Conservation (phyloP, 352 stramenopile species). For the Phytophthora chlamydospora region DNA sequence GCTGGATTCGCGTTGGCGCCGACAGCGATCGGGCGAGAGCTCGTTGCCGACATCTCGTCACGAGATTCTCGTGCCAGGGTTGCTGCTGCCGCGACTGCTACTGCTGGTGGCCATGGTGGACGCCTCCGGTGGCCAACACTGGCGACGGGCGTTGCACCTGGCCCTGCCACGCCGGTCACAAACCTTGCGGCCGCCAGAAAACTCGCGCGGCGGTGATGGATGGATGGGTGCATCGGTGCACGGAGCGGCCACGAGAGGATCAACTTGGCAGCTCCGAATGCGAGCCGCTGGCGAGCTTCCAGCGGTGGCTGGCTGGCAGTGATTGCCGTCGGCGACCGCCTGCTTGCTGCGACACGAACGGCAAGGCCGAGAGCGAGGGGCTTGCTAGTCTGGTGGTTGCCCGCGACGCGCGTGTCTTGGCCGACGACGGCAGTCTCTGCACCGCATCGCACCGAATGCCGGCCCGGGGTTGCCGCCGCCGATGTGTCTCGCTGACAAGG, state of each 20-base stretch:
- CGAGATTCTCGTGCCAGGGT: too few species aligned
- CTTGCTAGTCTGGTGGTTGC: constrained; percentile 23
- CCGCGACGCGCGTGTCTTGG: constrained; percentile 35
- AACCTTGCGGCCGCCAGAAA: constrained; percentile 2
- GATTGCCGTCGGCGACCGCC: not conserved
- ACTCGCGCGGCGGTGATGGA: constrained; percentile 2
- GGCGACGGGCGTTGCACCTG: constrained; percentile 19
- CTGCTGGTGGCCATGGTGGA: constrained; percentile 8
- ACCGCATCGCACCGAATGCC: constrained; percentile 10
- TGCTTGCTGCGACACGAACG: constrained; percentile 23
- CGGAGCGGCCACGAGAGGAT: constrained; percentile 13
- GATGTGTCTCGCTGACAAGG: constrained; percentile 24
- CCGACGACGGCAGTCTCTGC: constrained; percentile 25
- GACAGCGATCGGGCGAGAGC: constrained; percentile 22
- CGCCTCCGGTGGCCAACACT: not conserved
- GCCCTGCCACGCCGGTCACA: constrained; percentile 7
- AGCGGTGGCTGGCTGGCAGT: constrained; percentile 13
- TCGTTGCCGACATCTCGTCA: constrained; percentile 12
- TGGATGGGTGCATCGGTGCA: constrained; percentile 32
- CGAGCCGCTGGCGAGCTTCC: not conserved
- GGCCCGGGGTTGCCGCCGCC: not conserved
- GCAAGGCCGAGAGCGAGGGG: constrained; percentile 24
- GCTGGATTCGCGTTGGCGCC: constrained; percentile 1
- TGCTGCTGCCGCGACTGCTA: too few species aligned
- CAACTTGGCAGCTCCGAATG: not conserved